phyloP scores from a whole-genome alignment of 164 flowering plant genomes.

The Hamamelis virginiana region DNA sequence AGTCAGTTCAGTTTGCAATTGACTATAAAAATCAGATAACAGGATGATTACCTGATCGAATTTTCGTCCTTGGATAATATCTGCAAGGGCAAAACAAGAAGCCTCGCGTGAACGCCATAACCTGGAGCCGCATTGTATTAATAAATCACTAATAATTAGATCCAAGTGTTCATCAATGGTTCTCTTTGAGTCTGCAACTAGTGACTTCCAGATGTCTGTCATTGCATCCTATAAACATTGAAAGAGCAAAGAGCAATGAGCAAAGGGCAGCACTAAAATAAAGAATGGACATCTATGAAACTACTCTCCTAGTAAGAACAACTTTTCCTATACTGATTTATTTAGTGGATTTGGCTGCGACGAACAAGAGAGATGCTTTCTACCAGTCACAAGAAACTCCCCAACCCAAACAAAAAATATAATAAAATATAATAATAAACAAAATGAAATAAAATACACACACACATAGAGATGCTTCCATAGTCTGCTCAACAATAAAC shows the following conservation, averaged over 20 bases:
- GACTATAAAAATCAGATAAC: not conserved
- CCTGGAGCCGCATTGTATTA: constrained; percentile 86
- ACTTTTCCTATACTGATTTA: not conserved
- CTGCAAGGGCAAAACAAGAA: constrained; percentile 96
- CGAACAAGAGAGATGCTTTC: not conserved
- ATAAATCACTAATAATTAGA: constrained; percentile 73
- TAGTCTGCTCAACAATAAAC: no score
- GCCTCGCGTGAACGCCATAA: constrained; percentile 98
- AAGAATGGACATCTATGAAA: not conserved
- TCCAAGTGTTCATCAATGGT: constrained; percentile 87
- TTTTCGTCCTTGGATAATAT: constrained; percentile 91
- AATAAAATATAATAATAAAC: no score
- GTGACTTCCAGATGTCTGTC: constrained; percentile 98
- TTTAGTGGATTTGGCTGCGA: not conserved
- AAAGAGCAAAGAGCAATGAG: constrained; percentile 14
- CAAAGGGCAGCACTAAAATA: not conserved
- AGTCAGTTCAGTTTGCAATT: no score
- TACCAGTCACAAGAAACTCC: not conserved
- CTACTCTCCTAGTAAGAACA: not conserved
- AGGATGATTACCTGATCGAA: constrained; percentile 64
- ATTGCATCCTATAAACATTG: constrained; percentile 75
- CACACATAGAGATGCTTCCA: no score
- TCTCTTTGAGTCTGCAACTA: constrained; percentile 80
- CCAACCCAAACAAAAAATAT: no score
- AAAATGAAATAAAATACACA: no score